Evolutionary conservation across 2,329 filamentous ascomycete genomes (phyloP).

Genomic region (Paecilomyces niveus): DNA sequence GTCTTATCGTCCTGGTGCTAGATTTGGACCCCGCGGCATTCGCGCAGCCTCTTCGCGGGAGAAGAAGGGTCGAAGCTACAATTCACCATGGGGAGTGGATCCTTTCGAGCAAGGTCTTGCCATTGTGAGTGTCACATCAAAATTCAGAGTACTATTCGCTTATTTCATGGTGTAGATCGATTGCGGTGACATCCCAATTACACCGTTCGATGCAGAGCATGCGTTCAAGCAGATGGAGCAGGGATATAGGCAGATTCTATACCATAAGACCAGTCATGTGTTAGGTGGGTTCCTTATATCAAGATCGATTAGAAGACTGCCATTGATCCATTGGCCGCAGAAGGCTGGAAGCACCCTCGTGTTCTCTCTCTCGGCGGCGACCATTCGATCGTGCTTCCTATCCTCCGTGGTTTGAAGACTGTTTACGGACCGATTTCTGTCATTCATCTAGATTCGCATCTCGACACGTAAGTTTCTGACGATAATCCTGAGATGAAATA

Average conservation of each 20-base stretch:
- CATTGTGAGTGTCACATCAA: slow-evolving; percentile 6
- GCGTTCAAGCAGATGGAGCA: slow-evolving; percentile 21
- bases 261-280: slow-evolving; percentile 7
- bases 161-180: slow-evolving; percentile 8
- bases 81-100: slow-evolving; percentile 19
- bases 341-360: slow-evolving; percentile 9
- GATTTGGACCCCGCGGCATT: slow-evolving; percentile 25
- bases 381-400: slow-evolving; percentile 18
- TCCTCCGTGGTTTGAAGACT: slow-evolving; percentile 16
- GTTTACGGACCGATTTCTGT: slow-evolving; percentile 17
- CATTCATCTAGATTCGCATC: slow-evolving; percentile 22
- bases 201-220: slow-evolving; percentile 16
- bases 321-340: background rate
- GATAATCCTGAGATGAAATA: too few species aligned
- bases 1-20: slow-evolving; percentile 23
- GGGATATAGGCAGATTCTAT: slow-evolving; percentile 11
- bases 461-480: slow-evolving; percentile 13
- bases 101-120: slow-evolving; percentile 15
- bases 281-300: background rate
- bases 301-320: background rate
- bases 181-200: slow-evolving; percentile 22
- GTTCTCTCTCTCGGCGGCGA: slow-evolving; percentile 18
- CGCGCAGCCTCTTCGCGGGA: slow-evolving; percentile 21
- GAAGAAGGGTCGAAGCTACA: slow-evolving; percentile 21
- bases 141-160: background rate